These are phyloP conservation scores for Aspergillus sp. DNA, from an alignment of 2,329 filamentous ascomycete genomes.

Conservation along the genomic window DNA sequence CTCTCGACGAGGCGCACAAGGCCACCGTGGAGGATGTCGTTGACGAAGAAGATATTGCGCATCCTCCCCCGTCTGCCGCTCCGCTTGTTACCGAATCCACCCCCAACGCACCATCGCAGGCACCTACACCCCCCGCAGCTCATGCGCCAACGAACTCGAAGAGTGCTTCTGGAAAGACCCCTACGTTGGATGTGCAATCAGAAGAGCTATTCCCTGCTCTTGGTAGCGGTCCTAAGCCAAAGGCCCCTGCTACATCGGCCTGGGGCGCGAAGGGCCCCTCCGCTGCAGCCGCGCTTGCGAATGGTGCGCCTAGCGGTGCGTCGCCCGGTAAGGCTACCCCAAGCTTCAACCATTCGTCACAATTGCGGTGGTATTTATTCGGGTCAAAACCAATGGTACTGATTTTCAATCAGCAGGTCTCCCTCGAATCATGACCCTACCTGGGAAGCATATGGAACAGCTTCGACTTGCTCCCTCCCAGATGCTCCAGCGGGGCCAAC, in stretches of 20 bases:
- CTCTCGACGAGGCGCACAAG: slow-evolving; percentile 54
- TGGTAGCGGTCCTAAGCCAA: slow-evolving; percentile 67
- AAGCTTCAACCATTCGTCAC: not conserved
- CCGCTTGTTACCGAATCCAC: slow-evolving; percentile 39
- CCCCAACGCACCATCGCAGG: slow-evolving; percentile 22
- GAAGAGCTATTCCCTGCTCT: slow-evolving; percentile 94
- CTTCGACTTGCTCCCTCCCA: slow-evolving; percentile 73
- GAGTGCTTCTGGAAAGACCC: slow-evolving; percentile 38
- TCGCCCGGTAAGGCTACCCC: slow-evolving; percentile 47
- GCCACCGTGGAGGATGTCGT: slow-evolving; percentile 76
- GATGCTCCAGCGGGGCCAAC: slow-evolving; percentile 71
- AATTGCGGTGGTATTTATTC: not conserved
- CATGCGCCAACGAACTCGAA: slow-evolving; percentile 43
- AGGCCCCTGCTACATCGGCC: slow-evolving; percentile 63
- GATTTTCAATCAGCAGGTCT: slow-evolving; percentile 37
- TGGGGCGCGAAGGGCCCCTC: slow-evolving; percentile 69
- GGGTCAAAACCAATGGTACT: not conserved
- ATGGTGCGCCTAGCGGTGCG: slow-evolving; percentile 56
- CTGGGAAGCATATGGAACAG: slow-evolving; percentile 77
- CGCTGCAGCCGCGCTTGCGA: slow-evolving; percentile 39
- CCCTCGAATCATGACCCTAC: slow-evolving; percentile 68
- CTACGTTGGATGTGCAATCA: slow-evolving; percentile 74
- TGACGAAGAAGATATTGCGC: slow-evolving; percentile 72
- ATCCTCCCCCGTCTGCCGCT: slow-evolving; percentile 52
- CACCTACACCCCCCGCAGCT: slow-evolving; percentile 27